phyloP scores from a whole-genome alignment of 495 filamentous ascomycete species.

The Astrothelium macrocarpum region DNA sequence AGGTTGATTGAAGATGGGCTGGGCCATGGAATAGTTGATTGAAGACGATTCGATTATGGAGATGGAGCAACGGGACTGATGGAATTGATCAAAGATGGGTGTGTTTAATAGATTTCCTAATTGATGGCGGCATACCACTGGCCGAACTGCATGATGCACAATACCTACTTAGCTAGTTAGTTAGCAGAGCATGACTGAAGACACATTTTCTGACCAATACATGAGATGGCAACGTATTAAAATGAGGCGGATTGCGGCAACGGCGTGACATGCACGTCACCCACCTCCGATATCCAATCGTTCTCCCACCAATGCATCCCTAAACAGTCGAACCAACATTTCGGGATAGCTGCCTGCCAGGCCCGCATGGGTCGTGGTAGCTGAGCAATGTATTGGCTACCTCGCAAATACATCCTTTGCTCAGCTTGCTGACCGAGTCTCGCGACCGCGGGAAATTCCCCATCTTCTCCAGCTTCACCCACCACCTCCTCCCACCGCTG shows the following conservation, averaged over 20 bases:
- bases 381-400: neutral
- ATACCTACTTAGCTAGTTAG: no score
- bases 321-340: neutral
- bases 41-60: no score
- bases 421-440: neutral
- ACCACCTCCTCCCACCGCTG: neutral
- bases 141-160: no score
- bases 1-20: no score
- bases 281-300: no score
- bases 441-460: neutral
- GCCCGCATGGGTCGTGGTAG: neutral
- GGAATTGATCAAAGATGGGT: neutral
- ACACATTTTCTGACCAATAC: neutral
- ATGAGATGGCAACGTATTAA: no score
- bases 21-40: neutral
- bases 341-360: neutral
- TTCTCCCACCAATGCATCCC: neutral
- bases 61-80: neutral
- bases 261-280: conserved; percentile 6
- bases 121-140: no score
- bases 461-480: neutral
- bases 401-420: neutral
- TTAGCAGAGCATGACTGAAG: neutral
- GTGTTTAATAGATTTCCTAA: neutral
- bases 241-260: no score